Evolutionary conservation across 768 basidiomycete species (phyloP).

Genomic region (Agaricus sinodeliciosus): DNA sequence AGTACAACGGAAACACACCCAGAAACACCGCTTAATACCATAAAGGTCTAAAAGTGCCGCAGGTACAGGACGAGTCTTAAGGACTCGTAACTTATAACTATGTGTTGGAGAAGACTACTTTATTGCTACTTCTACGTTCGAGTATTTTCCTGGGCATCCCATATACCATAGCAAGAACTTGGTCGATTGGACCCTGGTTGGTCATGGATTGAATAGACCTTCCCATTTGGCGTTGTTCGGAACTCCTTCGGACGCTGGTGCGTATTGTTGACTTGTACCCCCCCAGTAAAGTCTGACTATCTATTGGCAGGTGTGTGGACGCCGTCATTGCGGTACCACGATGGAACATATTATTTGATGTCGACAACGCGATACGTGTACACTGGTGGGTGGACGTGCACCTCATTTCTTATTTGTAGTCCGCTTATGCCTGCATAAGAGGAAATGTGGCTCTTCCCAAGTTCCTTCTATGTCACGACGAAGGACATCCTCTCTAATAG

Average conservation of each 20-base stretch:
- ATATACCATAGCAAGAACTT: conserved; percentile 36
- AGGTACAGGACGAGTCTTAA: no score
- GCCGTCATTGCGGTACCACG: conserved; percentile 28
- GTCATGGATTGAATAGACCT: conserved; percentile 29
- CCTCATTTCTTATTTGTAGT: not conserved
- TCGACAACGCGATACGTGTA: conserved; percentile 33
- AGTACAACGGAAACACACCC: no score
- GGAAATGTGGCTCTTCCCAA: conserved; percentile 30
- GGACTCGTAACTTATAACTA: no score
- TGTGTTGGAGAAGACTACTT: conserved; percentile 33
- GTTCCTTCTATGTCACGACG: conserved; percentile 33
- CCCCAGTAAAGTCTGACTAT: not conserved
- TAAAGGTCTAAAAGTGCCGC: no score
- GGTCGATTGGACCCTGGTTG: conserved; percentile 28
- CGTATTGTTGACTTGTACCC: not conserved
- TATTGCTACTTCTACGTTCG: conserved; percentile 32
- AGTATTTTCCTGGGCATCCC: conserved; percentile 33
- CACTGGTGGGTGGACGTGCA: conserved; percentile 20
- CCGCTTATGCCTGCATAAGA: conserved; percentile 14
- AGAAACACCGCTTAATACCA: no score
- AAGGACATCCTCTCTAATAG: conserved; percentile 29
- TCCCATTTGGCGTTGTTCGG: conserved; percentile 29
- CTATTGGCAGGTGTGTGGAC: conserved; percentile 26
- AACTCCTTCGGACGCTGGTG: conserved; percentile 32
- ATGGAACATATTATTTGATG: conserved; percentile 27